Evolutionary conservation across 2,329 filamentous ascomycete genomes (phyloP).

Genomic region (Talaromyces piceae): DNA sequence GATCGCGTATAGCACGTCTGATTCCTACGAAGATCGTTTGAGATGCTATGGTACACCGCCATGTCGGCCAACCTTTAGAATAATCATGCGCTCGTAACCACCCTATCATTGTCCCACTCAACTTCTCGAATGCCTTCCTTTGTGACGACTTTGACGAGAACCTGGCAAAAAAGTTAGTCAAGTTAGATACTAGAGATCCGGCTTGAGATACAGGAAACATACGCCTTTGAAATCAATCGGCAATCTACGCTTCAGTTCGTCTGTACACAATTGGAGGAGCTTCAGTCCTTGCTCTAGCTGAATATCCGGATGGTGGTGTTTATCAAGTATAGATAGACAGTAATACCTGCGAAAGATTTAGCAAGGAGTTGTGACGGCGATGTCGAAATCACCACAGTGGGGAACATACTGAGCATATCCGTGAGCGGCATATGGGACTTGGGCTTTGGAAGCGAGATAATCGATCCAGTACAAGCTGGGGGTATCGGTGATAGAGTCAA

Average conservation of each 20-base stretch:
- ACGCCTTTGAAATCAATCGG: slow-evolving; percentile 99
- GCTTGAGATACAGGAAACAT: slow-evolving; percentile 23
- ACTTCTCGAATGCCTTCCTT: slow-evolving; percentile 86
- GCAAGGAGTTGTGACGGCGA: background rate
- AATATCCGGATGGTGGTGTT: slow-evolving; percentile 96
- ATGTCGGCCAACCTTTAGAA: slow-evolving; percentile 17
- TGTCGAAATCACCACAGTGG: background rate
- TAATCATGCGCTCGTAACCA: slow-evolving; percentile 40
- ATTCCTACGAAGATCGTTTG: slow-evolving; percentile 3
- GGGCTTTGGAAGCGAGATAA: slow-evolving; percentile 82
- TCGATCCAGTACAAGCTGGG: slow-evolving; percentile 95
- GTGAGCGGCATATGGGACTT: slow-evolving; percentile 90
- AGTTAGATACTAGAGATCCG: background rate
- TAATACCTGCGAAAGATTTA: slow-evolving; percentile 63
- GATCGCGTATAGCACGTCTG: background rate
- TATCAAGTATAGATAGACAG: slow-evolving; percentile 94
- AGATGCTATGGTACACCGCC: slow-evolving; percentile 27
- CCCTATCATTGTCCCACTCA: slow-evolving; percentile 73
- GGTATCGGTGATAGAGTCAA: slow-evolving; percentile 85
- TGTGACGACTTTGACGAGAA: slow-evolving; percentile 78
- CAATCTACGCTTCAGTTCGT: slow-evolving; percentile 92
- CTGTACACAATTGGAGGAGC: slow-evolving; percentile 87
- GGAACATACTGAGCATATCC: slow-evolving; percentile 84
- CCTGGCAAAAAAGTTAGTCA: slow-evolving; percentile 27
- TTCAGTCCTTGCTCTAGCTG: slow-evolving; percentile 81